Evolutionary conservation across 441 rosid species (phyloP), one percentile per base, ranked within the genome.

Genomic region (Omphalea diandra): DNA sequence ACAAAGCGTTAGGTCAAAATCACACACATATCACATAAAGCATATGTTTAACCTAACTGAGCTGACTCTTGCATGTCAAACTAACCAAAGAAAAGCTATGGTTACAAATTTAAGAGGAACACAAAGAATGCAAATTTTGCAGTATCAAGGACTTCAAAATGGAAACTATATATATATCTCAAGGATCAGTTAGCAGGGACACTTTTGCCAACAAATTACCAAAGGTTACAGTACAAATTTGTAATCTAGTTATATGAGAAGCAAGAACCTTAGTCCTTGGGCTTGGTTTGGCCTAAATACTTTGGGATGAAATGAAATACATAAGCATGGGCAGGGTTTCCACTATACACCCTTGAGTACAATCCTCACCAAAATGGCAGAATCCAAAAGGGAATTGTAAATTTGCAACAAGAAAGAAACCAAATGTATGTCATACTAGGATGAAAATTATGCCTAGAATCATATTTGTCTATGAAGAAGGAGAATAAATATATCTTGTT

Each of bases 1-100:
- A n/a, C n/a, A n/a, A 41, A 41, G 58, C 26, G 29, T 57, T 59
- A 67, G n/a, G 67, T 46, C 50, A 41, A 53, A 24, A 64, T 8
- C 58, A 10, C 17, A 12, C 4, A 49, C 58, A 43, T 9, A n/a
- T 14, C n/a, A 18, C 24, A 41, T 18, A 44, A 44, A 57, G 68
- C 20, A 27, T 36, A 52, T 69, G 29, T 27, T 40, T 58, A 15
- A 5, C n/a, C 61, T 52, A 24, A 53, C 22, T 49, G n/a, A n/a
- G n/a, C n/a, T n/a, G n/a, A 54, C 27, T 14, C n/a, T 43, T 41
- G 52, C 27, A 44, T 35, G 24, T 31, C 35, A 40, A 41, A 57
- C 33, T 59, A 41, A 36, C 27, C 36, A 50, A 63, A 49, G 14
- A 46, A 47, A 2, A 18, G 31, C 18, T 33, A 53, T 33, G 11